phyloP scores from a whole-genome alignment of 1,139 yeast genomes.

The Suhomyces taliae region DNA sequence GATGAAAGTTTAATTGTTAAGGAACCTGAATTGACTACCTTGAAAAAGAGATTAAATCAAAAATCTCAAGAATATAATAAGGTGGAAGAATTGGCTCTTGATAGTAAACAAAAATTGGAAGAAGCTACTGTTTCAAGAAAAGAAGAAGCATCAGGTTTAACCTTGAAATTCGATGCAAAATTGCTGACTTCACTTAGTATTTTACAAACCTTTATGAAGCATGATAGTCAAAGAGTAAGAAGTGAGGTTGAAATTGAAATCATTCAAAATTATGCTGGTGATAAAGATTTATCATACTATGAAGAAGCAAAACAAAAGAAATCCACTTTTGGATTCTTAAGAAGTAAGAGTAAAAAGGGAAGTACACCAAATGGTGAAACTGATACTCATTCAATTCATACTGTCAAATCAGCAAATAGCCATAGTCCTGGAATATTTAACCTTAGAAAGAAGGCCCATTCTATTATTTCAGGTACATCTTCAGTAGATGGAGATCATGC shows the following conservation, averaged over 20 bases:
- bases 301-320: constrained; percentile 51
- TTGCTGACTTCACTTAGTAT: constrained; percentile 55
- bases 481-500: constrained; percentile 28
- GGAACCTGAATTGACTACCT: constrained; percentile 62
- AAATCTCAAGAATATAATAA: constrained; percentile 49
- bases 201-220: constrained; percentile 63
- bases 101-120: constrained; percentile 52
- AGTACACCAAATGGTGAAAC: constrained; percentile 13
- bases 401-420: constrained; percentile 31
- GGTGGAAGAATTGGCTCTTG: constrained; percentile 43
- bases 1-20: constrained; percentile 74
- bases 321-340: constrained; percentile 54
- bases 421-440: constrained; percentile 37
- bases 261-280: constrained; percentile 83
- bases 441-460: constrained; percentile 35
- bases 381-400: constrained; percentile 33
- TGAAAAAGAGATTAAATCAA: constrained; percentile 59
- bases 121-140: constrained; percentile 43
- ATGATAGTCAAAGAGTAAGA: constrained; percentile 71
- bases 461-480: constrained; percentile 19
- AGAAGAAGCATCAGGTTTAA: constrained; percentile 31
- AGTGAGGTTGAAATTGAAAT: constrained; percentile 89
- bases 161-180: constrained; percentile 53
- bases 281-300: constrained; percentile 58
- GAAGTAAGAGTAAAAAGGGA: constrained; percentile 15